Conservation (phyloP, 805 yeast species). For the Candida nanaspora region DNA sequence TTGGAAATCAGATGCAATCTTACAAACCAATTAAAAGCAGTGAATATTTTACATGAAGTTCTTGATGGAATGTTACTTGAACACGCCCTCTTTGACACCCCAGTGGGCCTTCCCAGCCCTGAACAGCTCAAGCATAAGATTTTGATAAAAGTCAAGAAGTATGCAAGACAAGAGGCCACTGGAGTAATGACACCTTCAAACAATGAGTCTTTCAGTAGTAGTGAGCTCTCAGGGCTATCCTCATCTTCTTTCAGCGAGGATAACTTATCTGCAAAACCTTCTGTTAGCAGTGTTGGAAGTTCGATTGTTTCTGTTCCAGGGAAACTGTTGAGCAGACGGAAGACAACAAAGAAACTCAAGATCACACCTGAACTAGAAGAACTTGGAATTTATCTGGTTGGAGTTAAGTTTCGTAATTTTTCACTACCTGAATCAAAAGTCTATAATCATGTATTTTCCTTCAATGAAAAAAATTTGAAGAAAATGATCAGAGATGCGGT, state of each 20-base stretch:
- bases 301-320: conserved; percentile 23
- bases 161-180: conserved; percentile 23
- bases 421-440: conserved; percentile 82
- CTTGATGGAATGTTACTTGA: conserved; percentile 53
- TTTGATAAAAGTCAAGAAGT: conserved; percentile 71
- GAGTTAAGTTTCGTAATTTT: conserved; percentile 72
- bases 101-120: conserved; percentile 59
- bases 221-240: conserved; percentile 4
- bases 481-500: conserved; percentile 56
- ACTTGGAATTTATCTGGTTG: conserved; percentile 68
- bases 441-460: conserved; percentile 75
- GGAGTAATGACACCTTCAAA: conserved; percentile 10
- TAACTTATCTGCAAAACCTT: conserved; percentile 4
- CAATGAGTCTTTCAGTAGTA: conserved; percentile 11
- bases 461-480: conserved; percentile 66
- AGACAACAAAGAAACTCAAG: conserved; percentile 12
- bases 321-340: conserved; percentile 14
- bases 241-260: conserved; percentile 26
- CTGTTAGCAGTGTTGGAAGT: conserved; percentile 18
- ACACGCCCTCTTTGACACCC: conserved; percentile 26
- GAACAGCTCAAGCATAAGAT: conserved; percentile 60
- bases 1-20: conserved; percentile 75
- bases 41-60: conserved; percentile 41
- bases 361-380: conserved; percentile 40
- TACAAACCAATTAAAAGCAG: conserved; percentile 59